These are phyloP conservation scores for Populus hybrid DNA, from an alignment of 441 rosid species.

Conservation along the genomic window DNA sequence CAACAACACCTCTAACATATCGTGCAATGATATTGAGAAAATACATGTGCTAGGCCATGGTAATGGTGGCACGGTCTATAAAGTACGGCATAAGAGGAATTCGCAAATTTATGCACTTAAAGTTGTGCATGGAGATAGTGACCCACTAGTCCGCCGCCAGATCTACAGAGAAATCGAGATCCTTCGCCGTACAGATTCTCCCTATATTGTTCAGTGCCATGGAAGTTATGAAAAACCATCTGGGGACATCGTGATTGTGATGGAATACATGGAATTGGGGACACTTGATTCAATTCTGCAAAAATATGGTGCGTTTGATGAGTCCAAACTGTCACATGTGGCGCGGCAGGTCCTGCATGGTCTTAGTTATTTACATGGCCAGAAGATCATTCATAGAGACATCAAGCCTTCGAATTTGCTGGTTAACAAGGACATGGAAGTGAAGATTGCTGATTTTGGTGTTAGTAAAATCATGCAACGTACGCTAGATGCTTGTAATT, in stretches of 20 bases:
- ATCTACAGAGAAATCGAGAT: slow-evolving; percentile 72
- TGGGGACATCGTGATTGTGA: slow-evolving; percentile 62
- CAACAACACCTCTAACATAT: slow-evolving; percentile 9
- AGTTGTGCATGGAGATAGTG: slow-evolving; percentile 59
- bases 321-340: slow-evolving; percentile 44
- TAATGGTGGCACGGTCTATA: slow-evolving; percentile 79
- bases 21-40: slow-evolving; percentile 55
- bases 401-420: slow-evolving; percentile 83
- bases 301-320: slow-evolving; percentile 48
- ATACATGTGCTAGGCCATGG: slow-evolving; percentile 78
- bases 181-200: slow-evolving; percentile 79
- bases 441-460: slow-evolving; percentile 90
- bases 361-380: slow-evolving; percentile 57
- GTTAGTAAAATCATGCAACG: slow-evolving; percentile 76
- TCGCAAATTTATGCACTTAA: slow-evolving; percentile 65
- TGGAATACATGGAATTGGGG: slow-evolving; percentile 88
- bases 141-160: slow-evolving; percentile 58
- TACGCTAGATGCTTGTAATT: slow-evolving; percentile 69
- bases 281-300: slow-evolving; percentile 52
- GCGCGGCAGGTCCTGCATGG: slow-evolving; percentile 70
- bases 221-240: slow-evolving; percentile 57
- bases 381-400: slow-evolving; percentile 79
- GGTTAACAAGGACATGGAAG: slow-evolving; percentile 53
- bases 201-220: slow-evolving; percentile 56
- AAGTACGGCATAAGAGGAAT: slow-evolving; percentile 57